A percentile compares a stretch with the other conserved stretches of the same genome.
Conservation (phyloP, 2,329 filamentous ascomycete genomes). For the Mycogone perniciosa region DNA sequence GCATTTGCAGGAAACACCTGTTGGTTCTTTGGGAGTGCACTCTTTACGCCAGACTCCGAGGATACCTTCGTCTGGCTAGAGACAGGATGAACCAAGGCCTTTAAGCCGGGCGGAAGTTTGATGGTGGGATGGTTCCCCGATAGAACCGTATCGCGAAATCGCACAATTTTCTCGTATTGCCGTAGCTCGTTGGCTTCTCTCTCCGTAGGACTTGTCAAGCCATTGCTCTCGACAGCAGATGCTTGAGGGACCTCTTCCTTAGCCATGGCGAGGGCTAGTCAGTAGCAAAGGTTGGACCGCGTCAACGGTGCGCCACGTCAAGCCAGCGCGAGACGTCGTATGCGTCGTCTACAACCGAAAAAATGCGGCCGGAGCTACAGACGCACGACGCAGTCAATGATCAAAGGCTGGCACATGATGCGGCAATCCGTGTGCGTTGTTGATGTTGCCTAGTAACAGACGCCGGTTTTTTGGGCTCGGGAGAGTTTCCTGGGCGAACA, state of each 20-base stretch:
- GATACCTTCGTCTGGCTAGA: background rate
- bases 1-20: background rate
- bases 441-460: background rate
- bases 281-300: constrained; percentile 3
- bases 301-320: background rate
- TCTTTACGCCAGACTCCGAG: constrained; percentile 15
- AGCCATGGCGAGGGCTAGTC: constrained; percentile 19
- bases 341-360: background rate
- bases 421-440: constrained; percentile 1
- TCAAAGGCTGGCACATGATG: background rate
- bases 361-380: background rate
- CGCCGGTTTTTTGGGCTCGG: background rate
- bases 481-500: background rate
- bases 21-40: background rate
- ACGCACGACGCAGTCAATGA: background rate
- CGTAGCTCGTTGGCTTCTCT: constrained; percentile 51
- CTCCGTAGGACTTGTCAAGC: constrained; percentile 29
- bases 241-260: constrained; percentile 18
- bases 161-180: constrained; percentile 75
- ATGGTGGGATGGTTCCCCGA: constrained; percentile 66
- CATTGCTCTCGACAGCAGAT: constrained; percentile 13
- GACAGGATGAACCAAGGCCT: constrained; percentile 16
- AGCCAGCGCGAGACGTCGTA: background rate
- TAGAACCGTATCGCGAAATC: constrained; percentile 73
- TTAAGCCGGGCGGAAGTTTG: constrained; percentile 44